These are phyloP conservation scores for Sonneratia caseolaris DNA, from an alignment of 345 rosid genomes.

Conservation along the genomic window DNA sequence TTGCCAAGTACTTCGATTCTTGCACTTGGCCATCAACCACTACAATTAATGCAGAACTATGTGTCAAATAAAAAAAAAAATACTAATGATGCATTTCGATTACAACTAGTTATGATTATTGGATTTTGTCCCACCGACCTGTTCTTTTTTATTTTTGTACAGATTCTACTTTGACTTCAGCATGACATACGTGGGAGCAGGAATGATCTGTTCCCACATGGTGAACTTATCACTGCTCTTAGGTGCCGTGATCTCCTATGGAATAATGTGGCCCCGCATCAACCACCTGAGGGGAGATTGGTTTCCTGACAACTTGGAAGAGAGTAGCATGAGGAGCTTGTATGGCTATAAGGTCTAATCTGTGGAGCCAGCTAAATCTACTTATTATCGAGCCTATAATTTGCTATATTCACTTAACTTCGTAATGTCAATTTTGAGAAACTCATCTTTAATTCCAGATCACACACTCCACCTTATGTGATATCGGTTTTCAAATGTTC, in stretches of 20 bases:
- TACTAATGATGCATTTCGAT: too few species aligned
- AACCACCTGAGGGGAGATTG: slow-evolving; percentile 59
- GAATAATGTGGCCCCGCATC: slow-evolving; percentile 90
- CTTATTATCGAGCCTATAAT: too few species aligned
- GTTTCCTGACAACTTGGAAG: slow-evolving; percentile 51
- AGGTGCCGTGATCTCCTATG: slow-evolving; percentile 76
- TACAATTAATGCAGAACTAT: too few species aligned
- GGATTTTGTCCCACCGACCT: background rate
- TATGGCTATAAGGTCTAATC: slow-evolving; percentile 77
- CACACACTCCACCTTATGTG: background rate
- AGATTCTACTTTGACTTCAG: slow-evolving; percentile 88
- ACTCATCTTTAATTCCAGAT: background rate
- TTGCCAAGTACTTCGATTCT: too few species aligned
- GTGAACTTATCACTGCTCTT: slow-evolving; percentile 77
- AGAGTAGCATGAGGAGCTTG: slow-evolving; percentile 73
- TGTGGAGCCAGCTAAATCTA: background rate
- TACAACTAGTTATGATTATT: background rate
- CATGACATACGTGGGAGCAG: slow-evolving; percentile 80
- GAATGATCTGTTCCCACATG: slow-evolving; percentile 88
- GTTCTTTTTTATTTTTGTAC: slow-evolving; percentile 2
- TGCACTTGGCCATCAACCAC: too few species aligned
- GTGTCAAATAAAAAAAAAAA: too few species aligned
- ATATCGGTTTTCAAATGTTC: background rate
- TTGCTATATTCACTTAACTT: too few species aligned
- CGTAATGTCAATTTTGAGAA: too few species aligned